Evolutionary conservation across 1,284 basidiomycete species (phyloP).

Genomic region (Ustilago crameri): DNA sequence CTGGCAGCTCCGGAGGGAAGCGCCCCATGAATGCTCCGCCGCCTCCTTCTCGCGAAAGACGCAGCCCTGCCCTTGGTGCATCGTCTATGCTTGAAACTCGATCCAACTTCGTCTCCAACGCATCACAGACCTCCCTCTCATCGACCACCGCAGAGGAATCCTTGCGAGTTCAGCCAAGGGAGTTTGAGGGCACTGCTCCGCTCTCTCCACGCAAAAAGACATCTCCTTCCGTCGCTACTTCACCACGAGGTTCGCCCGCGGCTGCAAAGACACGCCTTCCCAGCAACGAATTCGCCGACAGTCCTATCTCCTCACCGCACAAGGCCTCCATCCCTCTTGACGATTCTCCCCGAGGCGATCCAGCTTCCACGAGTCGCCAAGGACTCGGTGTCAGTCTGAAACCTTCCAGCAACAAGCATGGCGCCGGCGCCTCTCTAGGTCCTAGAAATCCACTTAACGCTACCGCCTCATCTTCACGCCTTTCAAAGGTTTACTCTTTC

Average conservation of each 20-base stretch:
- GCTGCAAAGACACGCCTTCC: slow-evolving; percentile 14
- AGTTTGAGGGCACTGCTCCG: slow-evolving; percentile 26
- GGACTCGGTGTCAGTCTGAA: slow-evolving; percentile 31
- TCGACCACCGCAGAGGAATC: slow-evolving; percentile 17
- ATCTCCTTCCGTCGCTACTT: slow-evolving; percentile 3
- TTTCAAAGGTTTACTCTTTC: slow-evolving; percentile 76
- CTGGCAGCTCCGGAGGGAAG: slow-evolving; percentile 30
- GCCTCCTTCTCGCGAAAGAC: slow-evolving; percentile 40
- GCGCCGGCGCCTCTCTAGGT: slow-evolving; percentile 1
- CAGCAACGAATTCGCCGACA: slow-evolving; percentile 11
- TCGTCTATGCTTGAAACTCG: slow-evolving; percentile 26
- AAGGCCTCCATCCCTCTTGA: slow-evolving; percentile 16
- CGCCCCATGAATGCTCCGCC: slow-evolving; percentile 49
- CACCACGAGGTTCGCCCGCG: slow-evolving; percentile 19
- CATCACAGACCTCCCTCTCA: slow-evolving; percentile 20
- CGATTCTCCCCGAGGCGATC: slow-evolving; percentile 14
- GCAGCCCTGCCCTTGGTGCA: slow-evolving; percentile 25
- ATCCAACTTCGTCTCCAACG: slow-evolving; percentile 4
- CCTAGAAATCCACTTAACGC: slow-evolving; percentile 28
- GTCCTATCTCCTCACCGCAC: slow-evolving; percentile 25
- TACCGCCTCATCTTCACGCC: slow-evolving; percentile 30
- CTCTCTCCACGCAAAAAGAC: slow-evolving; percentile 37
- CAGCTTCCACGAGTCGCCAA: slow-evolving; percentile 17
- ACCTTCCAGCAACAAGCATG: slow-evolving; percentile 14
- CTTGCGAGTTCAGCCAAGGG: slow-evolving; percentile 5